Conservation (phyloP, 805 yeast genomes). For the Candida incommunis region DNA sequence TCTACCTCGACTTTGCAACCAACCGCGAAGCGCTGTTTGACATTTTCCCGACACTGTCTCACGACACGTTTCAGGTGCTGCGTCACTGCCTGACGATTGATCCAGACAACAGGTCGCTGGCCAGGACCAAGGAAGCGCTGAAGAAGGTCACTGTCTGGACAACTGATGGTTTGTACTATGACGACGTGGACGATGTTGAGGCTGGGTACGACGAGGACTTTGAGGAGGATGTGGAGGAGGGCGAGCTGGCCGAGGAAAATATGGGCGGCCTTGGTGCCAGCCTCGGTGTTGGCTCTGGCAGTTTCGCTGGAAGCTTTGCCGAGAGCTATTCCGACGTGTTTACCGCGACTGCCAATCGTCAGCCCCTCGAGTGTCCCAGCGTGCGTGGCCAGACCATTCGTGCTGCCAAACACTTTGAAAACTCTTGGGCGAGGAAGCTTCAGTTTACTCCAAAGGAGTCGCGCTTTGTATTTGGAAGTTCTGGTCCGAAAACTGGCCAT, state of each 20-base stretch:
- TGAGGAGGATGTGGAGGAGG: neutral
- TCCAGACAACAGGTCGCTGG: conserved; percentile 68
- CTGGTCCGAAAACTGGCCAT: neutral
- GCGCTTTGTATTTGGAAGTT: neutral
- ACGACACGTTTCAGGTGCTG: conserved; percentile 73
- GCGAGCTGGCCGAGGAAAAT: too few species aligned
- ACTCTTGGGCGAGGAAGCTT: conserved; percentile 15
- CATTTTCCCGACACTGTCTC: conserved; percentile 78
- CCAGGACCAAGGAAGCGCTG: conserved; percentile 46
- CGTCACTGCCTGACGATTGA: conserved; percentile 69
- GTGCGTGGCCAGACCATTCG: neutral
- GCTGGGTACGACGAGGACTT: neutral
- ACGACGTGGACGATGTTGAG: conserved; percentile 1
- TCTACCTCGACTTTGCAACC: conserved; percentile 73
- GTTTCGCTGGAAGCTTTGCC: neutral
- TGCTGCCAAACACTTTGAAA: neutral
- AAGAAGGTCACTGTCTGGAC: conserved; percentile 53
- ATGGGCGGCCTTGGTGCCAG: too few species aligned
- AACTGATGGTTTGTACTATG: conserved; percentile 38
- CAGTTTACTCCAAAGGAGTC: conserved; percentile 12
- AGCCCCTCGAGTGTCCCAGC: conserved; percentile 12
- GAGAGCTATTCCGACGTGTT: conserved; percentile 5
- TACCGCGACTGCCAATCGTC: conserved; percentile 16
- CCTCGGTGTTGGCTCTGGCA: too few species aligned
- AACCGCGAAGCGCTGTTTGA: conserved; percentile 85